phyloP scores from a whole-genome alignment of 495 filamentous ascomycete species.

The Neurospora africana region DNA sequence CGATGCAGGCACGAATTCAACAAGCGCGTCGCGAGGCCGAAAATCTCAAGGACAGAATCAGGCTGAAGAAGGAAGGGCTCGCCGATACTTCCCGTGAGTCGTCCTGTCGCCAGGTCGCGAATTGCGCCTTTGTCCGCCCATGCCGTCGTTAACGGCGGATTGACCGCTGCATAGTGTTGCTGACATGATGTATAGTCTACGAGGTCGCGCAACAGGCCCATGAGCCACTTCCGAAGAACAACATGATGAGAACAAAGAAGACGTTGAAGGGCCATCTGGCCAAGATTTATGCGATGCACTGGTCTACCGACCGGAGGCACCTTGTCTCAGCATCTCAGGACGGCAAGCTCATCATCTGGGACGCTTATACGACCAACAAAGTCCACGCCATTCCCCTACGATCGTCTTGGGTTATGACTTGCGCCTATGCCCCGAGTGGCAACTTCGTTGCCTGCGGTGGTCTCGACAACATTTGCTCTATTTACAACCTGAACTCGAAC shows the following conservation, averaged over 20 bases:
- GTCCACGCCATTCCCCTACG: conserved; percentile 97
- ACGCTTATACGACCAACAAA: conserved; percentile 99
- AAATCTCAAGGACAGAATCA: conserved; percentile 96
- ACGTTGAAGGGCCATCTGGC: conserved; percentile 95
- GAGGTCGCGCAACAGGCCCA: conserved; percentile 81
- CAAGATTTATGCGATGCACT: conserved; percentile 99
- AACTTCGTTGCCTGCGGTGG: conserved; percentile 98
- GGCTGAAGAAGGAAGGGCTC: conserved; percentile 98
- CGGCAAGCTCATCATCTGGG: conserved; percentile 99
- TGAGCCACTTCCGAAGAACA: conserved; percentile 79
- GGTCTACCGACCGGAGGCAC: conserved; percentile 97
- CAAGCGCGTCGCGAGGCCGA: conserved; percentile 96
- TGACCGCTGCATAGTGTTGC: conserved; percentile 4
- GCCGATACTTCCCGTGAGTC: conserved; percentile 92
- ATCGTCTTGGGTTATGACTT: conserved; percentile 99
- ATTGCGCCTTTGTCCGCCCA: background rate
- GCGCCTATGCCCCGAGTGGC: conserved; percentile 94
- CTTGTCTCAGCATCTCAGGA: conserved; percentile 97
- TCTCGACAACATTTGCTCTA: conserved; percentile 98
- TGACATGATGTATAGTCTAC: conserved; percentile 52
- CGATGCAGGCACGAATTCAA: conserved; percentile 72
- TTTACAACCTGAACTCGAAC: conserved; percentile 92
- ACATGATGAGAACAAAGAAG: conserved; percentile 86
- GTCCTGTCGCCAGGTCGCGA: background rate
- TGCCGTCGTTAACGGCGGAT: background rate